Base-by-base conservation (phyloP, 345 rosid species). In the Heritiera littoralis region DNA sequence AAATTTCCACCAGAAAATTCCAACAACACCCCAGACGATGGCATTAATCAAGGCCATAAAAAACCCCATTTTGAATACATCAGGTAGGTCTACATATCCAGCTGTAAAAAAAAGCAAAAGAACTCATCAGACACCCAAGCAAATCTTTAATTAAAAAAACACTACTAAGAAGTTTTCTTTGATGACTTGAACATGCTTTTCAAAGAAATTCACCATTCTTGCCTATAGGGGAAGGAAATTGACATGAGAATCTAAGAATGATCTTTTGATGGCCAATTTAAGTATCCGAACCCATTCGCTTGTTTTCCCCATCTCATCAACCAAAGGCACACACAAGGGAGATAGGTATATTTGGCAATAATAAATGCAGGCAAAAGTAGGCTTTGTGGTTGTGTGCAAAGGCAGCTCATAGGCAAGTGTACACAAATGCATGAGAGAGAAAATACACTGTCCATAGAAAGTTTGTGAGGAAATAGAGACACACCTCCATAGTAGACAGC, bases 401-500 rank as follows among this genome's bases (percentile, higher is more conserved):
- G 11, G 41, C 69, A 28, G 23, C 20, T 28, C 59, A 28, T 70
- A 48, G 49, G 59, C 13, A 49, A 12, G 41, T 8, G 7, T 28
- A 48, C 55, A 45, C 54, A 48, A 69, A 12, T 70, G 74, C 55
- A 45, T 40, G 55, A 46, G 35, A 70, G 56, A 69, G 40, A 23
- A 69, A 69, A 51, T 68, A 76, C 12, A 32, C 40, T 54, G 72
- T 30, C 48, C 9, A 5, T 9, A 59, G 28, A 59, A 67, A 67
- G n/a, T n/a, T 23, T 28, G 32, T 41, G 74, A 48, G 49, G 52
- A 40, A 46, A 79, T 6, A 72, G 60, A 77, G 58, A 55, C 80
- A 68, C 49, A 95, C 98, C 99, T 91, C 99, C 99, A 67, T 87
- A 92, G 85, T 92, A 96, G 12, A 96, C 97, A 81, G 98, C 98